These are phyloP conservation scores for Globisporangium nodosum DNA, from an alignment of 352 stramenopile genomes.

Conservation along the genomic window DNA sequence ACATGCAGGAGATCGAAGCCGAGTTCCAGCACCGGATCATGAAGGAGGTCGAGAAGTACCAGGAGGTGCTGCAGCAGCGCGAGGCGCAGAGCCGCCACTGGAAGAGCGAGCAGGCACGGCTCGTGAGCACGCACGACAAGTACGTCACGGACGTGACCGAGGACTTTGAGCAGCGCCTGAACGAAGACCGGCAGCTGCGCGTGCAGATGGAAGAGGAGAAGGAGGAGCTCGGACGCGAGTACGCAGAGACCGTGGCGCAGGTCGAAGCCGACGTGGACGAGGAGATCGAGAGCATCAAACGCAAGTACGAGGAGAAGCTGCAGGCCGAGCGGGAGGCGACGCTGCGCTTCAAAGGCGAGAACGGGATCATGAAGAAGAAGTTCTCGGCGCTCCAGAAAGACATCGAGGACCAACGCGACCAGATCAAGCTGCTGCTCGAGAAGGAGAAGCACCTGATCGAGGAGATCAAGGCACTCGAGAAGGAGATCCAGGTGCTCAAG, in stretches of 20 bases:
- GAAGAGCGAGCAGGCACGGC: constrained; percentile 57
- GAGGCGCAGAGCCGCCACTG: constrained; percentile 76
- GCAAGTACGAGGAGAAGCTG: constrained; percentile 89
- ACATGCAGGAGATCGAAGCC: constrained; percentile 88
- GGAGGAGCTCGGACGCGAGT: constrained; percentile 80
- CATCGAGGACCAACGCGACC: constrained; percentile 93
- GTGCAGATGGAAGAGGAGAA: constrained; percentile 91
- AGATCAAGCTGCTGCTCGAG: constrained; percentile 89
- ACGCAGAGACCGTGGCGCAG: constrained; percentile 72
- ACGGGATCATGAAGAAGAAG: constrained; percentile 97
- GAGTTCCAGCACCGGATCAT: constrained; percentile 93
- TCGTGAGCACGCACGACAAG: constrained; percentile 62
- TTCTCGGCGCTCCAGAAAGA: constrained; percentile 92
- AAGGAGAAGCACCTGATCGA: constrained; percentile 91
- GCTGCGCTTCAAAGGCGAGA: constrained; percentile 93
- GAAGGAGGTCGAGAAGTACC: constrained; percentile 89
- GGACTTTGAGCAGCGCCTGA: constrained; percentile 89
- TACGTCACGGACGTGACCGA: constrained; percentile 89
- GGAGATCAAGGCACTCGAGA: constrained; percentile 90
- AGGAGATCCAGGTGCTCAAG: constrained; percentile 91
- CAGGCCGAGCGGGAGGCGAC: constrained; percentile 88
- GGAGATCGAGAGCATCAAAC: constrained; percentile 88
- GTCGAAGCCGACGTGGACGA: constrained; percentile 93
- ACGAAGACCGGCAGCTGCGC: constrained; percentile 74
- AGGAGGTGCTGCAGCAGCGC: constrained; percentile 80